These are phyloP conservation scores for Leccinum rimulosum DNA, from an alignment of 768 basidiomycete species.

Conservation along the genomic window DNA sequence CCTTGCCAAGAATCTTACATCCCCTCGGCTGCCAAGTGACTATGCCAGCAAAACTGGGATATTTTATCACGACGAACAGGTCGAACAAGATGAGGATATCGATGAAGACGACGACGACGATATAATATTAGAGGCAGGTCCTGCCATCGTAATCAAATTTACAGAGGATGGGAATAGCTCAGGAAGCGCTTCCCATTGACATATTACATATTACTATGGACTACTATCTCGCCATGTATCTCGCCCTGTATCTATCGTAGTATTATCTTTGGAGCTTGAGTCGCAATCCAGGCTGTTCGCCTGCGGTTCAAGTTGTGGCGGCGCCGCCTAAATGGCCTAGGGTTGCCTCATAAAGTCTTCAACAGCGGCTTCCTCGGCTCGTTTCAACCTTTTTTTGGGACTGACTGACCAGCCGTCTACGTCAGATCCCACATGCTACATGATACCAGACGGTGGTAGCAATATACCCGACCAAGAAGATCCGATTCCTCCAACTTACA, in stretches of 20 bases:
- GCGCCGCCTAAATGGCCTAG: background rate
- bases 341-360: background rate
- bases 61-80: conserved; percentile 41
- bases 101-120: conserved; percentile 64
- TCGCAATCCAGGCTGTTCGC: background rate
- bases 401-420: background rate
- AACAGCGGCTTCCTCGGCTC: background rate
- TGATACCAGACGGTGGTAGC: conserved; percentile 22
- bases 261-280: background rate
- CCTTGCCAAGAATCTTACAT: conserved; percentile 41
- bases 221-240: conserved; percentile 18
- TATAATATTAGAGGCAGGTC: conserved; percentile 73
- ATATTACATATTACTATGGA: conserved; percentile 10
- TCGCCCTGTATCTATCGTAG: conserved; percentile 1
- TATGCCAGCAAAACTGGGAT: conserved; percentile 37
- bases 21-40: conserved; percentile 28
- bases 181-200: conserved; percentile 22
- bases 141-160: conserved; percentile 49
- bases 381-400: background rate
- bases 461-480: conserved; percentile 10
- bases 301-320: conserved; percentile 1
- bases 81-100: conserved; percentile 57
- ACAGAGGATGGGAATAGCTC: conserved; percentile 22
- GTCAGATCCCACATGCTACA: conserved; percentile 27
- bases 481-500: conserved; percentile 4